These are phyloP conservation scores for Diplotaxis tenuifolia DNA, from an alignment of 345 rosid species.

Conservation along the genomic window DNA sequence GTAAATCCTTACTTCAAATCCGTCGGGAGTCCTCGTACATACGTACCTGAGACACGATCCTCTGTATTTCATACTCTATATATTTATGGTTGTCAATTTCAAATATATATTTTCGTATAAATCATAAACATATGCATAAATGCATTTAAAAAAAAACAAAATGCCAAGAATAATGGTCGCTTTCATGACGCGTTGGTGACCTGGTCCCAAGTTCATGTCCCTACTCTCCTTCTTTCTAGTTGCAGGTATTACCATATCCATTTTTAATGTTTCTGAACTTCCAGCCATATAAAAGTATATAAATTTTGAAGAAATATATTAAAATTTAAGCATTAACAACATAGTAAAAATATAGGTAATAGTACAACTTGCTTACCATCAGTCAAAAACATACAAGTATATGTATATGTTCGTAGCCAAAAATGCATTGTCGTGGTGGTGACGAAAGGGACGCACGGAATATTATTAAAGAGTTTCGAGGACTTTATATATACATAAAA, in stretches of 20 bases:
- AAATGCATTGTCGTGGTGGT: slow-evolving; percentile 6
- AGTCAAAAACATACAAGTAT: neutral
- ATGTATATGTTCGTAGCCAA: neutral
- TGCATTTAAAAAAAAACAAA: neutral
- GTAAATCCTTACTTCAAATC: neutral
- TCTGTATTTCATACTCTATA: neutral
- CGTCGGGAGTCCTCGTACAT: neutral
- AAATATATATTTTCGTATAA: neutral
- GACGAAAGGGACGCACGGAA: slow-evolving; percentile 4
- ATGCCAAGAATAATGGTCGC: slow-evolving; percentile 19
- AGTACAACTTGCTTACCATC: neutral
- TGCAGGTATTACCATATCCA: slow-evolving; percentile 16
- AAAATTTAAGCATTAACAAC: neutral
- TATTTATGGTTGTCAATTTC: slow-evolving; percentile 1
- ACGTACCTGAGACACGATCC: neutral
- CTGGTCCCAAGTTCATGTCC: slow-evolving; percentile 36
- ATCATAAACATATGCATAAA: neutral
- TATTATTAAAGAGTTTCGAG: neutral
- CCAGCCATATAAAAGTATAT: neutral
- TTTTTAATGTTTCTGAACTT: neutral
- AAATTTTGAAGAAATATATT: neutral
- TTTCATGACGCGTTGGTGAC: slow-evolving; percentile 41
- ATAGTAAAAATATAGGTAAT: neutral
- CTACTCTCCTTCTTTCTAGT: slow-evolving; percentile 32
- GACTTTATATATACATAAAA: neutral